phyloP scores from a whole-genome alignment of 345 rosid species.

The Zanthoxylum bungeanum region DNA sequence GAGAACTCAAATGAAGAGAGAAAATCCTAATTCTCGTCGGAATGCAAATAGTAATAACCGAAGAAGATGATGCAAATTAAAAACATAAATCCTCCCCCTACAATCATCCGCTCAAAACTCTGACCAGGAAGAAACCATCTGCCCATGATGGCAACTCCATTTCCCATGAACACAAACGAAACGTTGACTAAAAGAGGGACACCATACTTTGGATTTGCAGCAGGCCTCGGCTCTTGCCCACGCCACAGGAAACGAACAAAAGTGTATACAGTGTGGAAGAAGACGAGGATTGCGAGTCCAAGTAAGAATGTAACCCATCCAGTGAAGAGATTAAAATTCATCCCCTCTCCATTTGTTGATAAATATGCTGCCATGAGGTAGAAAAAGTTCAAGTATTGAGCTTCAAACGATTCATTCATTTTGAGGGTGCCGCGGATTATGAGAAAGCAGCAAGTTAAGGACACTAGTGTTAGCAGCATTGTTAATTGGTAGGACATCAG shows the following conservation, averaged over 20 bases:
- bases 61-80: constrained; percentile 5
- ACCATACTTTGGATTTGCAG: not conserved
- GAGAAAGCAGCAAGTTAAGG: constrained; percentile 3
- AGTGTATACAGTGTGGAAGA: not conserved
- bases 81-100: constrained; percentile 5
- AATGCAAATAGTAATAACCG: not conserved
- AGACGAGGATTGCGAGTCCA: constrained; percentile 2
- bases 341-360: not conserved
- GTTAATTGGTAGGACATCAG: not conserved
- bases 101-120: not conserved
- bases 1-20: no score
- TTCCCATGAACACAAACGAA: constrained; percentile 4
- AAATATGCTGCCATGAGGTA: not conserved
- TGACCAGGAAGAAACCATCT: constrained; percentile 11
- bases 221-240: not conserved
- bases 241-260: not conserved
- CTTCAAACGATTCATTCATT: constrained; percentile 2
- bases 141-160: constrained; percentile 17
- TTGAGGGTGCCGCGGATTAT: not conserved
- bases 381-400: constrained; percentile 11
- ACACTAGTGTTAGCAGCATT: not conserved
- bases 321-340: not conserved
- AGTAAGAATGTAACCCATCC: not conserved
- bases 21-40: no score
- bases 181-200: constrained; percentile 1